Conservation (phyloP, 192 early-diverging fungal species). For the Dimargaris xerosporica region DNA sequence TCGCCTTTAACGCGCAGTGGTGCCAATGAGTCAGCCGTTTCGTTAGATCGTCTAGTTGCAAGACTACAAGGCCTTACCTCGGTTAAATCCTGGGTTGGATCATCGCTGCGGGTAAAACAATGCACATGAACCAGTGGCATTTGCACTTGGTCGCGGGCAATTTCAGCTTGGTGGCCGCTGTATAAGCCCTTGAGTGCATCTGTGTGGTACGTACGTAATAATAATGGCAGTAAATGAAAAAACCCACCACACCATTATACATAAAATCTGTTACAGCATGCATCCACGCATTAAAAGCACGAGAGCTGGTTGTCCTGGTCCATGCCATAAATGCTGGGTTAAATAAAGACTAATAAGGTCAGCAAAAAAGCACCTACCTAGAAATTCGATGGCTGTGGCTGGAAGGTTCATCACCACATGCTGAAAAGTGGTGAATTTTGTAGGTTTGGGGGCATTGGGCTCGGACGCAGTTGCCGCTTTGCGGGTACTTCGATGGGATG, state of each 20-base stretch:
- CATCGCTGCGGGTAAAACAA: slow-evolving; percentile 76
- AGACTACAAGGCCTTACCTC: slow-evolving; percentile 23
- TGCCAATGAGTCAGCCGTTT: neutral
- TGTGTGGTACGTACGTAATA: slow-evolving; percentile 20
- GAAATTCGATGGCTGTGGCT: slow-evolving; percentile 88
- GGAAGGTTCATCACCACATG: slow-evolving; percentile 99
- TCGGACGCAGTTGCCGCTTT: slow-evolving; percentile 12
- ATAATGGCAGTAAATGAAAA: no score
- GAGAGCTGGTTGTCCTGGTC: no score
- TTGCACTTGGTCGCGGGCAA: slow-evolving; percentile 22
- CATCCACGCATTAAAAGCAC: no score
- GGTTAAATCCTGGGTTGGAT: slow-evolving; percentile 46
- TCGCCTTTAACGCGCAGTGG: neutral
- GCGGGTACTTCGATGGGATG: slow-evolving; percentile 4
- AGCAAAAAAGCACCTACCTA: slow-evolving; percentile 34
- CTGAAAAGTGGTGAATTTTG: slow-evolving; percentile 44
- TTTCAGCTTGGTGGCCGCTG: slow-evolving; percentile 28
- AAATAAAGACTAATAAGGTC: slow-evolving; percentile 5
- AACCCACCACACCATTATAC: no score
- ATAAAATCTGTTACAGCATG: neutral
- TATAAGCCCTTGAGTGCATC: slow-evolving; percentile 80
- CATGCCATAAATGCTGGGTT: neutral
- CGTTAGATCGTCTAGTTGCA: neutral
- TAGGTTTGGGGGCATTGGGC: slow-evolving; percentile 14
- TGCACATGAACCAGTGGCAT: slow-evolving; percentile 88